Evolutionary conservation across 805 yeast species (phyloP).

Genomic region (Wickerhamomyces chaumierensis): DNA sequence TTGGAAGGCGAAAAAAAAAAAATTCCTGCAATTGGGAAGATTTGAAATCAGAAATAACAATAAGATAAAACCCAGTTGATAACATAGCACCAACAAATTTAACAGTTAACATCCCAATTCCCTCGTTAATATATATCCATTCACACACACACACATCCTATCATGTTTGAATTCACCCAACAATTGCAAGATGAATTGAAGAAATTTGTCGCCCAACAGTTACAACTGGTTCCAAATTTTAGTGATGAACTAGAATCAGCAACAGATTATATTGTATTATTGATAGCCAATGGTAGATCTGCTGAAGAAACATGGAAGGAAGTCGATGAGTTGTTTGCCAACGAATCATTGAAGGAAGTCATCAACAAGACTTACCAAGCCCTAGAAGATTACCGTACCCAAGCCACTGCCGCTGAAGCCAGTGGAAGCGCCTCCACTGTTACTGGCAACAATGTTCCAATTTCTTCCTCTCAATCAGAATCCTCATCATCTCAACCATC

Average conservation of each 20-base stretch:
- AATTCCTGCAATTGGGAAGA: too few relatives aligned
- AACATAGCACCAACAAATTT: too few relatives aligned
- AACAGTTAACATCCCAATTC: too few relatives aligned
- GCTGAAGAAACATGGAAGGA: constrained; percentile 51
- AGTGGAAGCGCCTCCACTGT: too few relatives aligned
- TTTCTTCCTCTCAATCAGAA: not conserved
- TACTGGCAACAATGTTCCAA: too few relatives aligned
- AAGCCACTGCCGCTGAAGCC: not conserved
- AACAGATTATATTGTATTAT: constrained; percentile 63
- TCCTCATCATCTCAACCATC: constrained; percentile 13
- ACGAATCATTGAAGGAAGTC: constrained; percentile 45
- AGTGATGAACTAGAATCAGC: constrained; percentile 47
- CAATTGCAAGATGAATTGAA: constrained; percentile 31
- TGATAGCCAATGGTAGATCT: constrained; percentile 58
- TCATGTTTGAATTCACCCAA: constrained; percentile 10
- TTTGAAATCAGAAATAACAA: too few relatives aligned
- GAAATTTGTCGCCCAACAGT: constrained; percentile 28
- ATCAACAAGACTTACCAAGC: constrained; percentile 49
- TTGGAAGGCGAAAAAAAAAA: too few relatives aligned
- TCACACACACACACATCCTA: not conserved
- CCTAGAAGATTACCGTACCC: constrained; percentile 24
- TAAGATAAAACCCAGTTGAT: too few relatives aligned
- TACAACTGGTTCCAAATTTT: constrained; percentile 28
- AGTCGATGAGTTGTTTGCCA: constrained; percentile 48
- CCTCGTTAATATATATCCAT: too few relatives aligned